Percentiles rank a stretch among this genome's conserved stretches.
phyloP scores from a whole-genome alignment of 2,329 filamentous ascomycete genomes.

The Fusarium mangiferae region DNA sequence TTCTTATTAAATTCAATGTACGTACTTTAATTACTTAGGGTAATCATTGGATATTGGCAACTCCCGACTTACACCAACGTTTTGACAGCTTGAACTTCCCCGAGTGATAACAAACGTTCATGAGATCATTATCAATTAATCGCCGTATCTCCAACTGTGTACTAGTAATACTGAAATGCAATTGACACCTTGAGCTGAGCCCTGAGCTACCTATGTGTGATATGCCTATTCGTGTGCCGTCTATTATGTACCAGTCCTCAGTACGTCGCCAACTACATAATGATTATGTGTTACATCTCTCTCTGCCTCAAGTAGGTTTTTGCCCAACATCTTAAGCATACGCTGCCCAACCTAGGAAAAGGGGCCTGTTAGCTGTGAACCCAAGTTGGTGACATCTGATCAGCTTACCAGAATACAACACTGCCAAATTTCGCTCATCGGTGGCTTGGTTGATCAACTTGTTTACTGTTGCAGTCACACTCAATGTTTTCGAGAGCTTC shows the following conservation, averaged over 20 bases:
- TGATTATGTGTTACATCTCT: neutral
- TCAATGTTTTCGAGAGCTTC: constrained; percentile 93
- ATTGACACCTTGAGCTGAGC: neutral
- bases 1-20: neutral
- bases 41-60: neutral
- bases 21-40: neutral
- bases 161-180: neutral
- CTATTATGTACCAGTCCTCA: neutral
- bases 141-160: neutral
- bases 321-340: constrained; percentile 51
- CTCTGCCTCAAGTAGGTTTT: neutral
- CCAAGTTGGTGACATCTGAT: neutral
- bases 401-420: constrained; percentile 80
- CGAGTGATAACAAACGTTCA: neutral
- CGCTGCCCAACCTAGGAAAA: constrained; percentile 55
- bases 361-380: constrained; percentile 33
- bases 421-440: constrained; percentile 90
- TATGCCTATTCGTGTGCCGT: neutral
- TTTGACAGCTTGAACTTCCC: no score
- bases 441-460: constrained; percentile 96
- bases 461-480: constrained; percentile 94
- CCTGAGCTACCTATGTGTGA: neutral
- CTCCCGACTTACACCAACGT: neutral
- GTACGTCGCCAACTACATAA: neutral
- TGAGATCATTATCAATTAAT: neutral